phyloP scores from a whole-genome alignment of 225 moss, liverwort and hornwort genomes.

The Climacium dendroides region DNA sequence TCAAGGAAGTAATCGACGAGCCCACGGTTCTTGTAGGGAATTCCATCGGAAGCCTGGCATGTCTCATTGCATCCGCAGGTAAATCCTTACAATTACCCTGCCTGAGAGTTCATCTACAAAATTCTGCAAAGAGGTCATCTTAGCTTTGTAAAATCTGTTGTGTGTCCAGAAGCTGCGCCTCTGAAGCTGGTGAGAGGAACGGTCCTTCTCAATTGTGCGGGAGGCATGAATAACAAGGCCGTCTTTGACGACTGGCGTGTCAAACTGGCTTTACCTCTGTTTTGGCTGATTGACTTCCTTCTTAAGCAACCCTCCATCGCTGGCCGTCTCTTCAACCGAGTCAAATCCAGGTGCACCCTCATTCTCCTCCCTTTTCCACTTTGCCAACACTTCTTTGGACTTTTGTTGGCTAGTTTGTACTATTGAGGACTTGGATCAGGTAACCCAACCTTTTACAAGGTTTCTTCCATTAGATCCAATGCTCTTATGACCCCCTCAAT shows the following conservation, averaged over 20 bases:
- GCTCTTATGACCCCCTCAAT: neutral
- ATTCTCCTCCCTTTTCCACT: neutral
- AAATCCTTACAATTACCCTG: neutral
- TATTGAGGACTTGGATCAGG: neutral
- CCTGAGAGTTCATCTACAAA: neutral
- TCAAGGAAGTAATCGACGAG: slow-evolving; percentile 54
- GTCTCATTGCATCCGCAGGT: slow-evolving; percentile 83
- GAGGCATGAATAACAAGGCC: slow-evolving; percentile 99
- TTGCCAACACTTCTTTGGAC: neutral
- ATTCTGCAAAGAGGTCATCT: neutral
- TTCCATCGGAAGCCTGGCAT: slow-evolving; percentile 87
- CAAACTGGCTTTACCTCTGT: slow-evolving; percentile 56
- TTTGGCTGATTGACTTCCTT: slow-evolving; percentile 78
- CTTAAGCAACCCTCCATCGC: slow-evolving; percentile 58
- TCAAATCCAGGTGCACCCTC: slow-evolving; percentile 42
- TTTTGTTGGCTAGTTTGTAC: neutral
- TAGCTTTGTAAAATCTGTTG: neutral
- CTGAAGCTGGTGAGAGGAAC: slow-evolving; percentile 67
- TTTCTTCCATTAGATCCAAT: neutral
- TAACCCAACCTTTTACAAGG: neutral
- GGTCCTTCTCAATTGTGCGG: slow-evolving; percentile 81
- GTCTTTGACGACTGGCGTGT: slow-evolving; percentile 85
- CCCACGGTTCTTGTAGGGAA: slow-evolving; percentile 80
- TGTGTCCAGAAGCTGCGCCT: slow-evolving; percentile 36
- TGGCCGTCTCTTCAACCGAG: slow-evolving; percentile 49